Conservation (phyloP, 2,329 filamentous ascomycete genomes). For the Lithohypha guttulata region DNA sequence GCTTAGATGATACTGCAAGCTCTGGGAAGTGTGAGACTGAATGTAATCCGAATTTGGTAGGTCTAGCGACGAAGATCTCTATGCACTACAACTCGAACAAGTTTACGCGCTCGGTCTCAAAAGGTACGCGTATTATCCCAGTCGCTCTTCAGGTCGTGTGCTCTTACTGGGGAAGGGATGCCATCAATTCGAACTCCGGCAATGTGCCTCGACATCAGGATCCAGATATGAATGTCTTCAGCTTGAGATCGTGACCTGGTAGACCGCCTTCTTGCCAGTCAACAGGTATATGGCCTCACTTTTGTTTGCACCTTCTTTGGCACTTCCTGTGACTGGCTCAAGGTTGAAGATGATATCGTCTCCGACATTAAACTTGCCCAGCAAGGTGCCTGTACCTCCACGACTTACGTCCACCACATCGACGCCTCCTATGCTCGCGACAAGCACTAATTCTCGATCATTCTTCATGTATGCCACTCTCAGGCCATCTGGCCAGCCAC, state of each 20-base stretch:
- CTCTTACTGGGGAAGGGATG: no score
- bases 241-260: constrained; percentile 52
- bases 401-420: constrained; percentile 7
- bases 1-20: no score
- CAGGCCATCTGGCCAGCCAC: constrained; percentile 7
- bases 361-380: constrained; percentile 8
- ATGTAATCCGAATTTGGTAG: no score
- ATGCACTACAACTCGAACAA: no score
- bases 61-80: no score
- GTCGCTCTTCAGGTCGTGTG: no score
- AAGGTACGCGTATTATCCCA: no score
- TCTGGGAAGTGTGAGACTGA: no score
- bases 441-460: constrained; percentile 1
- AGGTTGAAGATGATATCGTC: constrained; percentile 9
- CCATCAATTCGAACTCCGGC: no score
- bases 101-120: no score
- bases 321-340: neutral
- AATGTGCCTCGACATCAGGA: no score
- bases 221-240: no score
- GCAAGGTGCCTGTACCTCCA: constrained; percentile 1
- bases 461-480: neutral
- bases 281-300: neutral
- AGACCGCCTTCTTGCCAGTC: constrained; percentile 10
- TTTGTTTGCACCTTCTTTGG: neutral
- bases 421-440: constrained; percentile 1